phyloP scores from a whole-genome alignment of 176 grass and related monocot genomes.

The Eleusine coracana region DNA sequence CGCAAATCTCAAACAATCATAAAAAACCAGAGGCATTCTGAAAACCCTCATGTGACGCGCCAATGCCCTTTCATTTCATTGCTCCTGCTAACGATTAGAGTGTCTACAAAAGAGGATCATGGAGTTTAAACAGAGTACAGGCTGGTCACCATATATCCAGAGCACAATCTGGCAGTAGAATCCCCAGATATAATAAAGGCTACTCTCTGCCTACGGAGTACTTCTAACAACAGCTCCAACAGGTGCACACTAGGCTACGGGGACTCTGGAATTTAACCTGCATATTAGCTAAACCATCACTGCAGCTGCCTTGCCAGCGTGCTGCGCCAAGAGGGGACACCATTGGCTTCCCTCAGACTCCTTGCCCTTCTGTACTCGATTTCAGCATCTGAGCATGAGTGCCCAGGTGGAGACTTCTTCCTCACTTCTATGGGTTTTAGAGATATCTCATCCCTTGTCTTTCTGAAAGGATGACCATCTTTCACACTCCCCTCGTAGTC shows the following conservation, averaged over 20 bases:
- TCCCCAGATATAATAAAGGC: constrained; percentile 45
- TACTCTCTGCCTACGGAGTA: constrained; percentile 44
- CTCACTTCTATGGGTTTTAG: constrained; percentile 60
- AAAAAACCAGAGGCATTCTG: not conserved
- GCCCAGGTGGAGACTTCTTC: constrained; percentile 61
- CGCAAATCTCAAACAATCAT: not conserved
- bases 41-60: not conserved
- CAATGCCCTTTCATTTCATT: constrained; percentile 43
- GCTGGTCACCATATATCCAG: constrained; percentile 45
- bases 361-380: constrained; percentile 91
- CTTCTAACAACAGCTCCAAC: constrained; percentile 48
- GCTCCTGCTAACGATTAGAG: constrained; percentile 27
- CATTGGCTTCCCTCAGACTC: constrained; percentile 91
- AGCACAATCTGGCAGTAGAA: constrained; percentile 45
- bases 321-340: constrained; percentile 69
- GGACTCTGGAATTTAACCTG: constrained; percentile 53
- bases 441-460: constrained; percentile 54
- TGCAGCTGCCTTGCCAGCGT: constrained; percentile 63
- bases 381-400: constrained; percentile 92
- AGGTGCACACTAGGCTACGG: constrained; percentile 43
- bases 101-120: constrained; percentile 45
- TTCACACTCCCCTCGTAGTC: constrained; percentile 14
- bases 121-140: constrained; percentile 54
- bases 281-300: constrained; percentile 49
- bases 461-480: constrained; percentile 68